Conservation (phyloP, 805 yeast genomes). For the Candida pini region DNA sequence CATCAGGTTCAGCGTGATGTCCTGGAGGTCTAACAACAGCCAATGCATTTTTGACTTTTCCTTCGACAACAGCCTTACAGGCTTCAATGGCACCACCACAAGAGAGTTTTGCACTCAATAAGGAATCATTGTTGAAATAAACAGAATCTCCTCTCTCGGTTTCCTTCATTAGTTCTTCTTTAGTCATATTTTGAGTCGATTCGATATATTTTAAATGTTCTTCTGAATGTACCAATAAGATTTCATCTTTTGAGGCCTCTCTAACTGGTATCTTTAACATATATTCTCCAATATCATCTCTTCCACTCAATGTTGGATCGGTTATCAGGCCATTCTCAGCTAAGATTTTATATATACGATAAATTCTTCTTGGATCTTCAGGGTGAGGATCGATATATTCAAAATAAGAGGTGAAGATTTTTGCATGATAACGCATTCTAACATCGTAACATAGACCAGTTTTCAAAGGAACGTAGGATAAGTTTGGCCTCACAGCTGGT, state of each 20-base stretch:
- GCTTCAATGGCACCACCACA: slow-evolving; percentile 98
- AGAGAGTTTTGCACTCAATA: slow-evolving; percentile 78
- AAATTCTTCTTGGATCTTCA: slow-evolving; percentile 95
- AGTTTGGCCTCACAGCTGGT: slow-evolving; percentile 58
- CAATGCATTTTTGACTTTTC: slow-evolving; percentile 80
- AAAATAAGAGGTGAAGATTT: slow-evolving; percentile 82
- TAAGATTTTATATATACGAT: slow-evolving; percentile 84
- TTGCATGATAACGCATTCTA: slow-evolving; percentile 95
- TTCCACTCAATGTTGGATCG: slow-evolving; percentile 70
- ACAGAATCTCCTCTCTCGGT: slow-evolving; percentile 94
- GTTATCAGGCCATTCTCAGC: slow-evolving; percentile 90
- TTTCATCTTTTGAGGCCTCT: slow-evolving; percentile 83
- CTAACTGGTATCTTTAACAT: slow-evolving; percentile 89
- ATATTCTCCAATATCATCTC: slow-evolving; percentile 72
- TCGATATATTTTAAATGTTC: slow-evolving; percentile 73
- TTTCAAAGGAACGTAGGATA: slow-evolving; percentile 68
- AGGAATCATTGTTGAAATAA: slow-evolving; percentile 88
- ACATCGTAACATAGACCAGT: slow-evolving; percentile 96
- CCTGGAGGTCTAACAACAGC: slow-evolving; percentile 99
- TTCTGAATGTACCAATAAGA: slow-evolving; percentile 76
- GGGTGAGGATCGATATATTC: slow-evolving; percentile 99
- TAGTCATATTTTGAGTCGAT: slow-evolving; percentile 70
- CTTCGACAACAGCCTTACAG: slow-evolving; percentile 91
- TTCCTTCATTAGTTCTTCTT: slow-evolving; percentile 69
- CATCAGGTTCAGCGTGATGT: slow-evolving; percentile 97